Percentiles rank a stretch among this genome's conserved stretches.
Conservation (phyloP, 2,329 filamentous ascomycete species). For the Colletotrichum truncatum region DNA sequence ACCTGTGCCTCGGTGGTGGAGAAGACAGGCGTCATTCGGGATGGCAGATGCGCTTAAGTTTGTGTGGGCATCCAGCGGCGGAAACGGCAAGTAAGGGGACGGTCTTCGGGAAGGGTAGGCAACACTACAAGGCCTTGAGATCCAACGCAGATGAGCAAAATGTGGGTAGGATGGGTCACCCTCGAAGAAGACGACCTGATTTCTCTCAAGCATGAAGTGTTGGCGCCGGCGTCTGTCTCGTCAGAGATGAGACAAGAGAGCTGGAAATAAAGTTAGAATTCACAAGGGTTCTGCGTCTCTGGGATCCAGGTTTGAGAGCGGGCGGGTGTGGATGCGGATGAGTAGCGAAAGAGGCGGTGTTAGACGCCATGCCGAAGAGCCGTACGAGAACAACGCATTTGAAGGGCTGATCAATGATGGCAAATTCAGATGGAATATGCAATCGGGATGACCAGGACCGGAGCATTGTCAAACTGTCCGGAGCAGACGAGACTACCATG, state of each 20-base stretch:
- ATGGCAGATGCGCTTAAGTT: constrained; percentile 20
- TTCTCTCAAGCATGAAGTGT: neutral
- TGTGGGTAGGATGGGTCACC: neutral
- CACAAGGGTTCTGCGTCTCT: constrained; percentile 9
- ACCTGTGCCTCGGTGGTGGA: constrained; percentile 21
- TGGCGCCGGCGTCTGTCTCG: constrained; percentile 5
- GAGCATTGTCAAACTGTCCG: neutral
- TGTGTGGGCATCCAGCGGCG: neutral
- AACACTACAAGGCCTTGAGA: neutral
- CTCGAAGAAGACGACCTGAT: neutral
- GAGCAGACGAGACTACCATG: neutral
- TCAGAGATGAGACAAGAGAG: constrained; percentile 18
- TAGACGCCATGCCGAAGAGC: constrained; percentile 15
- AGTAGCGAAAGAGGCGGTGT: neutral
- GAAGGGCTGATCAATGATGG: neutral
- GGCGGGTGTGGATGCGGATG: neutral
- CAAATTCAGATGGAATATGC: neutral
- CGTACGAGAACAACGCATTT: neutral
- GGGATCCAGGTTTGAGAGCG: constrained; percentile 7
- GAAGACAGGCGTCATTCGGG: constrained; percentile 10
- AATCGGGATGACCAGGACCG: neutral
- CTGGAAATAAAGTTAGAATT: constrained; percentile 19
- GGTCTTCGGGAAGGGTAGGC: neutral
- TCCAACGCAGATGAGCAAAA: neutral
- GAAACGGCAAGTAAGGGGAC: constrained; percentile 8